Base-by-base conservation (phyloP, 495 filamentous ascomycete genomes). In the Jackrogersella minutella region DNA sequence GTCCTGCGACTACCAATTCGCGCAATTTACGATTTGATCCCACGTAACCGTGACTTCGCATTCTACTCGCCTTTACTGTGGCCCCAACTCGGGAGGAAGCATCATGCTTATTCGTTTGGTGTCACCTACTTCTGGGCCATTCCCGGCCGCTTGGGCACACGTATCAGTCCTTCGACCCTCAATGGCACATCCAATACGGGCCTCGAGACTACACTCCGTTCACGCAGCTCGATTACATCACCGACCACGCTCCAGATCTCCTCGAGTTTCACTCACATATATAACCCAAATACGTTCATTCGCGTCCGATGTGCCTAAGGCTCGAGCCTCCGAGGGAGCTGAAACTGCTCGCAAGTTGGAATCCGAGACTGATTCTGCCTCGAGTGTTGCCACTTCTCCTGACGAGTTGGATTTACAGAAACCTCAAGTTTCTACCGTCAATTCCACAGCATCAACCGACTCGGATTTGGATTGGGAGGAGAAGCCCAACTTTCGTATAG, bases 401-500 rank as follows among this genome's bases (percentile, higher is more conserved):
- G 73, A 79, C 26, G 70, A 68, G n/a, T 55, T 66, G 6, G 49
- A 55, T 58, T 62, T 70, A 8, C 69, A 74, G 17, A 50, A 54
- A 11, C 31, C 60, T 1, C 33, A 19, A 34, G 41, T 33, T 36
- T 37, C 63, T 8, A 46, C 62, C 31, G 26, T 39, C 13, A 17
- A 58, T 14, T 64, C 70, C 17, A 60, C 53, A 3, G 9, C 50
- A 30, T 54, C 63, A 30, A 47, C 71, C 17, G 60, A 68, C 13
- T 62, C 69, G 5, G 66, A 70, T 31, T 74, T 74, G 34, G 77
- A 81, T 70, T 97, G 93, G 93, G 93, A 97, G 62, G 86, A 92
- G 16, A 88, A 93, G 60, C 88, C 88, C 2, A 83, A 93, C 70
- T 84, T 87, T 31, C 81, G 87, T 40, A 91, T 96, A 65, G 87